These are phyloP conservation scores for Draba incana DNA, from an alignment of 345 rosid genomes.

Conservation along the genomic window DNA sequence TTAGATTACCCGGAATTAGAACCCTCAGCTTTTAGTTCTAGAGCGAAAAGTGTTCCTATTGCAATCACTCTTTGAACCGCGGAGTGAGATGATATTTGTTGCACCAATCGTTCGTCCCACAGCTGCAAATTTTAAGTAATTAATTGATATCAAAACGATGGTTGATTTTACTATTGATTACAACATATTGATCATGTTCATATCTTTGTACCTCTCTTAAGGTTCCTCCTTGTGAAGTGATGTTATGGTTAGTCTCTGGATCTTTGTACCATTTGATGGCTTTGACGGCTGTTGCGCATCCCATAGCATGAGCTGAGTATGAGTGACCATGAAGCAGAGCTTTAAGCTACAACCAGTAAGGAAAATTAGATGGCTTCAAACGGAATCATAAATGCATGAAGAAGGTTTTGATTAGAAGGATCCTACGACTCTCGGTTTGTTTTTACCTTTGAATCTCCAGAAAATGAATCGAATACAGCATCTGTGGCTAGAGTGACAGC, in stretches of 20 bases:
- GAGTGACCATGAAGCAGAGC: slow-evolving; percentile 98
- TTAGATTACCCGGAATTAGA: slow-evolving; percentile 66
- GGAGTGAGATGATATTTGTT: slow-evolving; percentile 67
- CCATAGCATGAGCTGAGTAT: slow-evolving; percentile 92
- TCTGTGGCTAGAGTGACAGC: slow-evolving; percentile 82
- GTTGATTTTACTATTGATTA: too few species aligned
- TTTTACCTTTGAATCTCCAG: slow-evolving; percentile 90
- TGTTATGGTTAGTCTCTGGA: slow-evolving; percentile 70
- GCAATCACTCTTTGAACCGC: slow-evolving; percentile 76
- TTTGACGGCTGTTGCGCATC: slow-evolving; percentile 84
- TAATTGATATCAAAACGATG: too few species aligned
- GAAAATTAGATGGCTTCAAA: slow-evolving; percentile 21
- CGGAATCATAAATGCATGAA: slow-evolving; percentile 2
- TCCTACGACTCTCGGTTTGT: not conserved
- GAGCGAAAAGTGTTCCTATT: slow-evolving; percentile 74
- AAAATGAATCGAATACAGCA: slow-evolving; percentile 71
- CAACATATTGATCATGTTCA: not conserved
- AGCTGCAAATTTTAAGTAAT: slow-evolving; percentile 46
- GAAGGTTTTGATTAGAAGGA: not conserved
- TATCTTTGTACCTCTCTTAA: slow-evolving; percentile 69
- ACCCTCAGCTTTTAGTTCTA: slow-evolving; percentile 74
- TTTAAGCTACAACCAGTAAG: slow-evolving; percentile 59
- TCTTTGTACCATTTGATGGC: slow-evolving; percentile 88
- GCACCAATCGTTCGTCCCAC: slow-evolving; percentile 72
- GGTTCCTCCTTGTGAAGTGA: slow-evolving; percentile 49